A percentile compares a stretch with the other conserved stretches of the same genome.
phyloP scores from a whole-genome alignment of 2,329 filamentous ascomycete species.

The Sclerotinia subarctica region DNA sequence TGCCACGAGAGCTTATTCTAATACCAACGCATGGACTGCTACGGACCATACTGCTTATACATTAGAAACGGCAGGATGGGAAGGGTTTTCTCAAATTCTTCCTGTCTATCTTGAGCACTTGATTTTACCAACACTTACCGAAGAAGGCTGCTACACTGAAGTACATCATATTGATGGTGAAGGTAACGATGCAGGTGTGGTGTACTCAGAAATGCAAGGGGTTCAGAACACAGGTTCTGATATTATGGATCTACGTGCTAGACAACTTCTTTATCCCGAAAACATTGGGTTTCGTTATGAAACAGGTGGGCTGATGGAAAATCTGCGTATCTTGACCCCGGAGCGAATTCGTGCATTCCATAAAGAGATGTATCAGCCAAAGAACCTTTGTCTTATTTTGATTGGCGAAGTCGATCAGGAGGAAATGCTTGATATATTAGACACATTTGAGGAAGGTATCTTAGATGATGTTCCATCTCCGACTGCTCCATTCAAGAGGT shows the following conservation, averaged over 20 bases:
- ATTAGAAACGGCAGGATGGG: slow-evolving; percentile 92
- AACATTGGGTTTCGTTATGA: slow-evolving; percentile 93
- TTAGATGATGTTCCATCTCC: slow-evolving; percentile 74
- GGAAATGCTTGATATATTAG: slow-evolving; percentile 75
- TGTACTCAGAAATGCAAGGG: slow-evolving; percentile 99
- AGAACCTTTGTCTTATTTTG: slow-evolving; percentile 86
- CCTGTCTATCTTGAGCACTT: slow-evolving; percentile 96
- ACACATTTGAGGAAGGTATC: slow-evolving; percentile 85
- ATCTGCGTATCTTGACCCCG: slow-evolving; percentile 78
- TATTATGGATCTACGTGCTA: slow-evolving; percentile 81
- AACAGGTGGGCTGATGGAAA: slow-evolving; percentile 96
- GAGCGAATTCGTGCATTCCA: slow-evolving; percentile 94
- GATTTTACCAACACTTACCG: slow-evolving; percentile 84
- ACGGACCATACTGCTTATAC: slow-evolving; percentile 97
- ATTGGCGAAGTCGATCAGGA: slow-evolving; percentile 88
- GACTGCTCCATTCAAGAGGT: slow-evolving; percentile 67
- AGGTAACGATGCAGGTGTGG: slow-evolving; percentile 92
- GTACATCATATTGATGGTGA: slow-evolving; percentile 93
- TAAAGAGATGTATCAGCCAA: slow-evolving; percentile 95
- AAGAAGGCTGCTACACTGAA: slow-evolving; percentile 90
- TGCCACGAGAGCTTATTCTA: slow-evolving; percentile 87
- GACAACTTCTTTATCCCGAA: slow-evolving; percentile 80
- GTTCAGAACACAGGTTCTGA: slow-evolving; percentile 81
- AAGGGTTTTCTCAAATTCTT: slow-evolving; percentile 90
- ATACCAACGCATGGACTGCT: slow-evolving; percentile 95